Evolutionary conservation across 441 rosid genomes (phyloP).

Genomic region (Bocquillonia castaneifolia): DNA sequence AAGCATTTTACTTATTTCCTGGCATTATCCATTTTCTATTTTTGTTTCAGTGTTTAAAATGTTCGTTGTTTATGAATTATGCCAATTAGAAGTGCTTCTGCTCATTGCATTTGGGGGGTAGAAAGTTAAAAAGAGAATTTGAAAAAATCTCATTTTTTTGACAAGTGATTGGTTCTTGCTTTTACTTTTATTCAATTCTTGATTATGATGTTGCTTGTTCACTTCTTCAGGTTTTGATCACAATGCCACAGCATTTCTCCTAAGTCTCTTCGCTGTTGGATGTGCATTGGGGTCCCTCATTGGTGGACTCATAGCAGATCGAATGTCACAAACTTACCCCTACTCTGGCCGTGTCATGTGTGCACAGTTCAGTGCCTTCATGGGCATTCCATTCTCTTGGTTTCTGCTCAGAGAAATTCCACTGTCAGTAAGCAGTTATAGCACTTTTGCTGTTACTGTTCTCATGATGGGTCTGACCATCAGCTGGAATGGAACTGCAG

Average conservation of each 20-base stretch:
- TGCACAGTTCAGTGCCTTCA: conserved; percentile 89
- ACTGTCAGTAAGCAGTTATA: conserved; percentile 58
- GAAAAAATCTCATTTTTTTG: neutral
- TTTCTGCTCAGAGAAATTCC: conserved; percentile 73
- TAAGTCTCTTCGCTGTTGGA: conserved; percentile 74
- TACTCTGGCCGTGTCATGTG: conserved; percentile 81
- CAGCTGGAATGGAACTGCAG: conserved; percentile 86
- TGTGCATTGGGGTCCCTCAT: conserved; percentile 65
- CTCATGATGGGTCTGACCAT: conserved; percentile 79
- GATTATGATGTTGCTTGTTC: conserved; percentile 5
- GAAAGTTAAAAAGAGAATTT: neutral
- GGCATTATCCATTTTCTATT: neutral
- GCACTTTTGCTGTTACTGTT: conserved; percentile 51
- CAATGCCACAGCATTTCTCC: conserved; percentile 67
- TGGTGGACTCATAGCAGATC: conserved; percentile 80
- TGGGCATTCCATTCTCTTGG: conserved; percentile 94
- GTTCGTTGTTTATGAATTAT: neutral
- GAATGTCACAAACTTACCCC: conserved; percentile 52
- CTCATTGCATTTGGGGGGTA: neutral
- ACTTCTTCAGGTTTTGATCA: conserved; percentile 62
- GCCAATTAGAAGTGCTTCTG: neutral
- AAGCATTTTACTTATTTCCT: neutral
- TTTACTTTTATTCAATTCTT: neutral
- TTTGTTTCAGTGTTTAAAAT: neutral
- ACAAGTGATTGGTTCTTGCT: neutral